Evolutionary conservation across 1,139 yeast species (phyloP), one percentile per base, ranked within the genome.

Genomic region (Kodamaea plutei): DNA sequence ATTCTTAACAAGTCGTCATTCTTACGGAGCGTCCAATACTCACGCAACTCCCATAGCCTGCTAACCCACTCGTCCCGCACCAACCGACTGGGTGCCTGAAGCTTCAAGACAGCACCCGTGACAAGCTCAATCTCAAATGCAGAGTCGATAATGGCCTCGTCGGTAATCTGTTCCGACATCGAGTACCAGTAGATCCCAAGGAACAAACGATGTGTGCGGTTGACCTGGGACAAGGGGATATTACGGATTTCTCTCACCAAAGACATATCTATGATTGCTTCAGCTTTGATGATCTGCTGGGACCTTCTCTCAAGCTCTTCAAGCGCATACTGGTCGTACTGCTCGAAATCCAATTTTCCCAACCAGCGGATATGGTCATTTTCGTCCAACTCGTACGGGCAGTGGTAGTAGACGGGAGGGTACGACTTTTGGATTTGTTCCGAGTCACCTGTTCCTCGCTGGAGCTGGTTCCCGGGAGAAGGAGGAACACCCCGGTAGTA

Each of bases 61-160:
- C 19, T 15, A 1, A 83, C 64, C 97, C 97, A 89, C 36, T 70
- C 71, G 43, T 79, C 73, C 29, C 94, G 64, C 0, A 73, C 50
- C 0, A 31, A 33, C 12, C 58, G 39, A 39, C 64, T 62, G 4
- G 76, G 75, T 0, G 93, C 88, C 37, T 79, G 76, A 6, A 85
- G 55, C 30, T 69, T 60, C n/a, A 81, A 44, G 2, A 41, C 41
- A 0, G 72, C 48, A 0, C 79, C 81, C 38, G 72, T 68, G 2
- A 47, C 45, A 50, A 81, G 61, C 8, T 57, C 56, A 6, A 84
- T 57, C 37, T 76, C 79, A 43, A 84, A 76, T 15, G 67, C 65
- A 3, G 73, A 60, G 37, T 73, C 73, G 2, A 52, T 35, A 11
- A 60, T 46, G 5, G 48, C 56, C 10, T 54, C 58, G 29, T 67